Base-by-base conservation (phyloP, 176 grass and related monocot species). In the Eleusine indica region DNA sequence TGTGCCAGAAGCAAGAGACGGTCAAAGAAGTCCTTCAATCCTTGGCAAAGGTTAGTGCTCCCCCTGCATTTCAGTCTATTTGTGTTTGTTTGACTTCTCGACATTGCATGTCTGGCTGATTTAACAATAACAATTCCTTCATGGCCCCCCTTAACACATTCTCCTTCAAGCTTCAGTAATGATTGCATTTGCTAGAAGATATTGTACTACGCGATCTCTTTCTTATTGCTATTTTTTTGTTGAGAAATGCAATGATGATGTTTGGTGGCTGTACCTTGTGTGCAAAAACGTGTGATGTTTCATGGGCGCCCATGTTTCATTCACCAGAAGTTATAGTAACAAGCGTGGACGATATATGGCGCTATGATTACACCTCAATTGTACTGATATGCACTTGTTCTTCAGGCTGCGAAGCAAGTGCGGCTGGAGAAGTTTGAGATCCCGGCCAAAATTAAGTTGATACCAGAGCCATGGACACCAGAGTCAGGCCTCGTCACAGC, bases 381-480 rank as follows among this genome's bases (percentile, higher is more conserved):
- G 37, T 42, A 12, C 5, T 85, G 42, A 63, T 60, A n/a, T 37
- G 25, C 19, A 53, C n/a, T 35, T 57, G n/a, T 79, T 73, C 5
- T 83, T 77, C 83, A 96, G 97, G 91, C 91, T 82, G 89, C 83
- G 28, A 92, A 96, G 86, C 83, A 92, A 87, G 75, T 80, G 0
- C 76, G 85, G n/a, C 69, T 96, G 61, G 89, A 99, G 83, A 99
- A 89, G 84, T 96, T 96, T 63, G 97, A 96, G 90, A 96, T 94
- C 52, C 97, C 97, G 58, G 42, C 89, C 6, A 99, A 82, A 83
- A 89, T 99, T 43, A 95, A 89, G 80, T 49, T 99, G 83, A 64
- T 99, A 57, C 17, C 87, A 0, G 93, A 96, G 79, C 82, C 89
- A 82, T 99, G 97, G 91, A 99, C 93, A 2, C 91, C 93, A 3